Evolutionary conservation across 2,329 filamentous ascomycete genomes (phyloP).

Genomic region (Ambrosiella xylebori): DNA sequence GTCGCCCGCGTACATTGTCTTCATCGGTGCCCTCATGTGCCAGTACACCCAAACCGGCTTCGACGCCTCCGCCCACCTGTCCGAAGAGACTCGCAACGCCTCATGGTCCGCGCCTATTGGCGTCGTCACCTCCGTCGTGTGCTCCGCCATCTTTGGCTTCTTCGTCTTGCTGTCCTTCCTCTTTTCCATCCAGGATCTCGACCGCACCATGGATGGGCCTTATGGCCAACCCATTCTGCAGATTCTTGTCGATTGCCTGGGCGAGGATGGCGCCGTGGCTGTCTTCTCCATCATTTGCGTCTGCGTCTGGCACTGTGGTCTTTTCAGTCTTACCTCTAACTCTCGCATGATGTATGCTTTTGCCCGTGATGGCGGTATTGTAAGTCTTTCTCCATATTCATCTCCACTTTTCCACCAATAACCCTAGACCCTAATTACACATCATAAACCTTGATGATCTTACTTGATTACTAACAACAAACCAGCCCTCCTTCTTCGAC

Average conservation of each 20-base stretch:
- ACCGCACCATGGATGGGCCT: constrained; percentile 25
- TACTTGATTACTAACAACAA: neutral
- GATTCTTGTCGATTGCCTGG: constrained; percentile 40
- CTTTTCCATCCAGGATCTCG: constrained; percentile 42
- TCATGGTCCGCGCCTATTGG: constrained; percentile 40
- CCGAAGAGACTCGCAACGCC: constrained; percentile 39
- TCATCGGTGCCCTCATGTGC: constrained; percentile 34
- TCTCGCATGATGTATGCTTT: constrained; percentile 44
- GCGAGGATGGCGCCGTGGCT: constrained; percentile 35
- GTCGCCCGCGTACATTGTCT: constrained; percentile 35
- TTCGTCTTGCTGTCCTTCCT: constrained; percentile 39
- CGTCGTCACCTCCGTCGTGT: constrained; percentile 37
- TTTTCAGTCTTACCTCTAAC: constrained; percentile 40
- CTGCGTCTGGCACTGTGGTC: constrained; percentile 43
- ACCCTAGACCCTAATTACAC: neutral
- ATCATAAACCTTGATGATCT: neutral
- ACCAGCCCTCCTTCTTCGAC: constrained; percentile 32
- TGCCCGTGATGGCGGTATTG: constrained; percentile 35
- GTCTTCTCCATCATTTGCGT: constrained; percentile 39
- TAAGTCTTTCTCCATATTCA: constrained; percentile 15
- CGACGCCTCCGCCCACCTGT: constrained; percentile 38
- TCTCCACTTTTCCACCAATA: neutral
- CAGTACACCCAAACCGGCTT: constrained; percentile 36
- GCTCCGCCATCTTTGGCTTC: constrained; percentile 39
- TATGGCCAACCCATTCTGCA: constrained; percentile 39